Evolutionary conservation across 2,329 filamentous ascomycete genomes (phyloP).

Genomic region (Colletotrichum trifolii): DNA sequence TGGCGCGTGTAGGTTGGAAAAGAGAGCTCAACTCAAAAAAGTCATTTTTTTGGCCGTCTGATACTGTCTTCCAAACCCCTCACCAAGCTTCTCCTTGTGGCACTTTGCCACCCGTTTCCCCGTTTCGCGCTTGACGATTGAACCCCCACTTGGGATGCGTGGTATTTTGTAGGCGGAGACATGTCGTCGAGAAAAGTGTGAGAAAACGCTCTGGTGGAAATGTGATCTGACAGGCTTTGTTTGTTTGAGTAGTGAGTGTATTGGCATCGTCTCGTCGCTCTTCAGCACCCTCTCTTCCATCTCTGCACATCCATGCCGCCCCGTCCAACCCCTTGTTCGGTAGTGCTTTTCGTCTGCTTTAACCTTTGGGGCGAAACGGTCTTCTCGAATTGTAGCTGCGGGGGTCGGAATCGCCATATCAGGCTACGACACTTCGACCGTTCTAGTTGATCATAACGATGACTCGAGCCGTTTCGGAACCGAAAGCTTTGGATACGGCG

Average conservation of each 20-base stretch:
- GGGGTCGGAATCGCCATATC: constrained; percentile 23
- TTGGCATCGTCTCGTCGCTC: constrained; percentile 5
- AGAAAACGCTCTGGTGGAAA: constrained; percentile 15
- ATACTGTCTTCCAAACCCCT: constrained; percentile 17
- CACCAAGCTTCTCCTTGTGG: not conserved
- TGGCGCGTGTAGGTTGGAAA: too few relatives aligned
- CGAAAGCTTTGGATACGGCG: constrained; percentile 17
- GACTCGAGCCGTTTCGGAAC: constrained; percentile 35
- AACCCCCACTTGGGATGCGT: constrained; percentile 23
- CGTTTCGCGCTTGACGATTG: constrained; percentile 22
- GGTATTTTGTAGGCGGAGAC: constrained; percentile 8
- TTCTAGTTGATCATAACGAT: constrained; percentile 20
- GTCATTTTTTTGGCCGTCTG: constrained; percentile 5
- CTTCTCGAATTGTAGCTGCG: constrained; percentile 25
- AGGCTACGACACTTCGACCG: constrained; percentile 24
- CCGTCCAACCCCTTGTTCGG: constrained; percentile 26
- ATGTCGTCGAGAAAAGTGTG: not conserved
- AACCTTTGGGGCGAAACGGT: constrained; percentile 34
- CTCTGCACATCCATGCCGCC: constrained; percentile 19
- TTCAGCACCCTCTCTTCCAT: not conserved
- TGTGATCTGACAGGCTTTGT: constrained; percentile 9
- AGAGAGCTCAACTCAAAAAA: too few relatives aligned
- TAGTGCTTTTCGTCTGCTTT: constrained; percentile 25
- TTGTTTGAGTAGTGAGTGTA: constrained; percentile 9
- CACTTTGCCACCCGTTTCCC: constrained; percentile 12